These are phyloP conservation scores for Ceriops decandra DNA, from an alignment of 345 rosid species.

Conservation along the genomic window DNA sequence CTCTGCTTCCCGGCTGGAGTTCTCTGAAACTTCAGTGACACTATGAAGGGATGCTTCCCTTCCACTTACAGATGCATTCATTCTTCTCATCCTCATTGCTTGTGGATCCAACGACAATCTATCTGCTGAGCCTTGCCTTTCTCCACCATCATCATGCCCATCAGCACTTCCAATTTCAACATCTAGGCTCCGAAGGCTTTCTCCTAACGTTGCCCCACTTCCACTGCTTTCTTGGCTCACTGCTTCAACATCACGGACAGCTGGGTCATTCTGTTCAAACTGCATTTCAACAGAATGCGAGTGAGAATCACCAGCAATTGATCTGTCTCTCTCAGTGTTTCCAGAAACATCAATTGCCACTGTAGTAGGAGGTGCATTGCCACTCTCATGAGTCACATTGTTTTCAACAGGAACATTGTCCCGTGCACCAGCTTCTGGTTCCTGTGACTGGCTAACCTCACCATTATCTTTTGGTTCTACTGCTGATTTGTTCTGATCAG, in stretches of 20 bases:
- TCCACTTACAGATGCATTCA: slow-evolving; percentile 48
- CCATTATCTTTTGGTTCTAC: slow-evolving; percentile 49
- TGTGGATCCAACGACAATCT: slow-evolving; percentile 52
- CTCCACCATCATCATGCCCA: slow-evolving; percentile 96
- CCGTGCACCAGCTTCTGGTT: slow-evolving; percentile 37
- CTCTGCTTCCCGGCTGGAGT: slow-evolving; percentile 78
- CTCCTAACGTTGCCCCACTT: slow-evolving; percentile 94
- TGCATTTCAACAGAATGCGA: slow-evolving; percentile 83
- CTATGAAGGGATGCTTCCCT: slow-evolving; percentile 82
- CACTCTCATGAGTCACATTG: slow-evolving; percentile 41
- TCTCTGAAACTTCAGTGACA: slow-evolving; percentile 92
- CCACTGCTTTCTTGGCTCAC: slow-evolving; percentile 97
- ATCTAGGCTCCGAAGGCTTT: slow-evolving; percentile 93
- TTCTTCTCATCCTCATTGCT: slow-evolving; percentile 63
- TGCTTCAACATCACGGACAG: slow-evolving; percentile 86
- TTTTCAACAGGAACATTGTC: slow-evolving; percentile 50
- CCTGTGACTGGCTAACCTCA: slow-evolving; percentile 42
- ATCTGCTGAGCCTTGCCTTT: slow-evolving; percentile 72
- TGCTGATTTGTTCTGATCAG: slow-evolving; percentile 45
- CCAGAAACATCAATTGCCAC: slow-evolving; percentile 41
- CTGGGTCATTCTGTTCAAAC: slow-evolving; percentile 77
- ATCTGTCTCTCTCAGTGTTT: slow-evolving; percentile 39
- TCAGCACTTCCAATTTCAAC: slow-evolving; percentile 99
- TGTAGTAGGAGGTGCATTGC: slow-evolving; percentile 31
- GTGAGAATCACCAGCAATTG: slow-evolving; percentile 42